phyloP scores from a whole-genome alignment of 1,284 basidiomycete genomes.

The Pisolithus thermaeus region DNA sequence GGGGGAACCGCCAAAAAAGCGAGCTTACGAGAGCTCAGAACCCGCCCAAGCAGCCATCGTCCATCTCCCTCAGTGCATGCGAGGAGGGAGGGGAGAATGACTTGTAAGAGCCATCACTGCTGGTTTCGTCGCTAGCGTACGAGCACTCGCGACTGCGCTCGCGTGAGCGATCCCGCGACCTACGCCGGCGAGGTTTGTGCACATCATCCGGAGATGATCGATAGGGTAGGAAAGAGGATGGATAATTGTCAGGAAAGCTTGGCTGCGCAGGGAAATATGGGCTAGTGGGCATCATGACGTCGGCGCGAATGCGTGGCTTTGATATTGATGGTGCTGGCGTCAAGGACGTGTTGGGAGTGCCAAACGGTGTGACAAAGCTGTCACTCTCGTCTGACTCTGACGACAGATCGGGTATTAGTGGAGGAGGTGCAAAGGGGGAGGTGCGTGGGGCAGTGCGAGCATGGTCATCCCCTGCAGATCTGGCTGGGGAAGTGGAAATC shows the following conservation, averaged over 20 bases:
- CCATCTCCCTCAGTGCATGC: constrained; percentile 20
- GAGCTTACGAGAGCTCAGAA: constrained; percentile 20
- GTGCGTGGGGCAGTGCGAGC: constrained; percentile 15
- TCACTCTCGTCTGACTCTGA: constrained; percentile 62
- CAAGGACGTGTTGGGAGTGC: constrained; percentile 34
- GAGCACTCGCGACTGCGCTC: constrained; percentile 8
- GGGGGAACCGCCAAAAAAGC: not conserved
- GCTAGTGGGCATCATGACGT: constrained; percentile 3
- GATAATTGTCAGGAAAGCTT: constrained; percentile 2
- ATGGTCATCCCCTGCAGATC: constrained; percentile 18
- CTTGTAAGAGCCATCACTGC: constrained; percentile 21
- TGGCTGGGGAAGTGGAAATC: not conserved
- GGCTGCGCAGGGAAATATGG: constrained; percentile 2
- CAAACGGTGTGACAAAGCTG: constrained; percentile 35
- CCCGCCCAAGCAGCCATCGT: constrained; percentile 32
- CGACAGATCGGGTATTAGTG: constrained; percentile 53
- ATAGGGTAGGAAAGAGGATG: constrained; percentile 24
- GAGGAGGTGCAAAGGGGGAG: constrained; percentile 31
- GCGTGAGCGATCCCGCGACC: constrained; percentile 11
- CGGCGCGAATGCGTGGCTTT: constrained; percentile 8
- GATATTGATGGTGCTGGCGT: constrained; percentile 40
- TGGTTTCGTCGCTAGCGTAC: constrained; percentile 17
- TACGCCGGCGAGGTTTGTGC: constrained; percentile 12
- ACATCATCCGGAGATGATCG: constrained; percentile 14
- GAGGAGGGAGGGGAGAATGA: constrained; percentile 15